These are phyloP conservation scores for Eragrostis tef DNA, from an alignment of 202 grass and related monocot genomes.

Conservation along the genomic window DNA sequence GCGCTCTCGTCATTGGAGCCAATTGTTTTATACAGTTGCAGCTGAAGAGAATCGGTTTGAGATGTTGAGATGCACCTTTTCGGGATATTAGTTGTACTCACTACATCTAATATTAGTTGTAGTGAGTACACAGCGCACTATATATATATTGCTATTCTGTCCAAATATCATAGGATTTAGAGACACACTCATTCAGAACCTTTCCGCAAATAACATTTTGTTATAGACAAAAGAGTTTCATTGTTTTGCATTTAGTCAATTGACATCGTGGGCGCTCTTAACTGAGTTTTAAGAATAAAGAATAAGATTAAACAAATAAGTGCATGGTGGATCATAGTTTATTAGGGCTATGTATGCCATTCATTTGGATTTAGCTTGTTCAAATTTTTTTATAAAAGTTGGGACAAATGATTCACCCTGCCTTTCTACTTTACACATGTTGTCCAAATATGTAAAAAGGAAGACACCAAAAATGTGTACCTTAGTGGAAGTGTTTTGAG, in stretches of 20 bases:
- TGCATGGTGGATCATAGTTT: not conserved
- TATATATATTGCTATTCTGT: not conserved
- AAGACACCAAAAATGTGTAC: not conserved
- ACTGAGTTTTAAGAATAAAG: not conserved
- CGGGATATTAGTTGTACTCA: not conserved
- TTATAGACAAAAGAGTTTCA: slow-evolving; percentile 7
- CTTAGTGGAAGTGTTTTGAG: not conserved
- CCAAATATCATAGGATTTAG: slow-evolving; percentile 3
- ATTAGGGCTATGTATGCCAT: not conserved
- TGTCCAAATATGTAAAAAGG: not conserved
- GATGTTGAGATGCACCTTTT: slow-evolving; percentile 3
- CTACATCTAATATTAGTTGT: not conserved
- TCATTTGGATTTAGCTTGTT: not conserved
- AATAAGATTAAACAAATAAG: slow-evolving; percentile 28
- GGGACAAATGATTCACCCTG: not conserved
- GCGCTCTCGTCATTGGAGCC: not conserved
- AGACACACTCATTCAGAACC: not conserved
- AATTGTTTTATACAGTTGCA: slow-evolving; percentile 3
- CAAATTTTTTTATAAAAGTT: not conserved
- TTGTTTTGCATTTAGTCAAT: slow-evolving; percentile 15
- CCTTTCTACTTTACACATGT: slow-evolving; percentile 19
- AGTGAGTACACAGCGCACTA: not conserved
- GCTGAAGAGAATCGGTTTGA: slow-evolving; percentile 29
- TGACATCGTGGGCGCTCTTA: slow-evolving; percentile 33
- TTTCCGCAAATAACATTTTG: slow-evolving; percentile 11